Percentiles rank a stretch among this genome's conserved stretches.
phyloP scores from a whole-genome alignment of 768 basidiomycete genomes.

The Auriscalpium orientale region DNA sequence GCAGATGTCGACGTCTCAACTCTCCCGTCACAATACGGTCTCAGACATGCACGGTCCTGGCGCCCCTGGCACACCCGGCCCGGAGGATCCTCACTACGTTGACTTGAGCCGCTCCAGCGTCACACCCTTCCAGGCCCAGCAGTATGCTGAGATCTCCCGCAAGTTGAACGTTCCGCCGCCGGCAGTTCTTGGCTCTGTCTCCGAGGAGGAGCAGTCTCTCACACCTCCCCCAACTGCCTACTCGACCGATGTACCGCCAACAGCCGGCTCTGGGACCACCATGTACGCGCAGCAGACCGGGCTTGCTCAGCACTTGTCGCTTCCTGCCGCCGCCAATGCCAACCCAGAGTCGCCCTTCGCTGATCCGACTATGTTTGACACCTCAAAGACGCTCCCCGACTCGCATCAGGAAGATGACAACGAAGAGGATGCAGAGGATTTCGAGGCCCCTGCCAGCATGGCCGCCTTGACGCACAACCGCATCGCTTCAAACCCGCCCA shows the following conservation, averaged over 20 bases:
- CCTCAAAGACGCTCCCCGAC: constrained; percentile 13
- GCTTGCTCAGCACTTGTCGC: background rate
- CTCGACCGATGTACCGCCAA: background rate
- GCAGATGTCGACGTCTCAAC: constrained; percentile 5
- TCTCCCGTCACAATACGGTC: constrained; percentile 19
- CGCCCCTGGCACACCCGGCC: background rate
- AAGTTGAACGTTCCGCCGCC: constrained; percentile 34
- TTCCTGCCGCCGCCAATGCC: constrained; percentile 1
- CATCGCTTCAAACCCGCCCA: constrained; percentile 43
- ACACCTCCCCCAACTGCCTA: background rate
- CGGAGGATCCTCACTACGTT: constrained; percentile 41
- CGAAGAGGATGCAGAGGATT: constrained; percentile 8
- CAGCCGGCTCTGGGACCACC: background rate
- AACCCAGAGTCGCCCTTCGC: constrained; percentile 23
- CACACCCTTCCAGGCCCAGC: constrained; percentile 67
- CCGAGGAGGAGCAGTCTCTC: constrained; percentile 19
- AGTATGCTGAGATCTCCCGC: constrained; percentile 65
- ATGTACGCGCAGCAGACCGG: background rate
- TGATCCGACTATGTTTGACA: constrained; percentile 13
- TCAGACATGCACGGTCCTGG: constrained; percentile 12
- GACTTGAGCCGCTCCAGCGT: constrained; percentile 64
- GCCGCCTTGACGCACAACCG: constrained; percentile 30
- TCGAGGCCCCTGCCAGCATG: constrained; percentile 21
- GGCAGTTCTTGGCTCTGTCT: constrained; percentile 13
- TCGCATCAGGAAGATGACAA: constrained; percentile 19